Evolutionary conservation across 148 eudicot species (phyloP), one percentile per base, ranked within the genome.

Genomic region (Euryodendron excelsum): DNA sequence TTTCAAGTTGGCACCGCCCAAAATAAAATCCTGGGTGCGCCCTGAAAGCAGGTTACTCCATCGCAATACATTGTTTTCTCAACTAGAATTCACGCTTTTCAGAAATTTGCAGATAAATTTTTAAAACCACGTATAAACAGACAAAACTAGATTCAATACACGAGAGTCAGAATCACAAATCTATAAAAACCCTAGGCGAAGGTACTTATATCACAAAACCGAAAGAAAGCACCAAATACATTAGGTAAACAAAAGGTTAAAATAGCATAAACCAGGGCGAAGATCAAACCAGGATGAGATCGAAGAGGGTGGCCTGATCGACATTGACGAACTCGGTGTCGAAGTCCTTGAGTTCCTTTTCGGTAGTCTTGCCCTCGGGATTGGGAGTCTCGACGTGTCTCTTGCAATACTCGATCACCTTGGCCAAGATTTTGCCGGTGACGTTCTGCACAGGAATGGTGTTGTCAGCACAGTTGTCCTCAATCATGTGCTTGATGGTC

Each of bases 271-370:
- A 45, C 4, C 64, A 75, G 25, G 18, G 8, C 7, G 15, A 69
- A 41, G 37, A 5, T 1, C 34, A 2, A 50, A 78, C 81, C 75
- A 70, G 69, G 30, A 78, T 71, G 59, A 78, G 76, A 53, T 68
- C 69, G 44, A 77, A 71, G 17, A 70, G 65, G 11, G 80, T 83
- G 17, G 61, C 78, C 82, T 83, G 86, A 31, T 83, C 88, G n/a
- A 86, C 86, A 53, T 78, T 83, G 23, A 86, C 82, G 36, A 83
- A 86, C 10, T 86, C 88, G 15, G 80, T 14, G 30, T 86, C 86
- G 23, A 86, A 86, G 6, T 15, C 30, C 84, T 83, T 83, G 44
- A 86, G 78, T 2, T 83, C 85, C 0, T 83, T 78, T 0, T 83
- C 86, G 10, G 63, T 59, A 20, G 30, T 25, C 60, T 78, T 82